Evolutionary conservation across 108 stramenopile genomes (phyloP).

Genomic region (Pseudonitzschia delicatissima): DNA sequence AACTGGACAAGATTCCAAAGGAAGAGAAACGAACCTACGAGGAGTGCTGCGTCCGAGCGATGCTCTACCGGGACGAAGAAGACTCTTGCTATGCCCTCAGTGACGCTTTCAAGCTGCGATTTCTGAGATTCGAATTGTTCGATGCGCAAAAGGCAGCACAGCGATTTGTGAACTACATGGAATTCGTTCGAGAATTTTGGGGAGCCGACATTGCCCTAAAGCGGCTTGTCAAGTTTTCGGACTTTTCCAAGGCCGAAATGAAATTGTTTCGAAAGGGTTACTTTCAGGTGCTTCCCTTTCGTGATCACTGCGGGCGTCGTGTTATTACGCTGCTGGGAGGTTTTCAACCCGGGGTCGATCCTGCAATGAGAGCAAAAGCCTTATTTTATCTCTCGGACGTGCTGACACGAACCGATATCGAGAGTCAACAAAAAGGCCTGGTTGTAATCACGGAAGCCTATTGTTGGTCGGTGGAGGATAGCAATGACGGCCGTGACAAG

Average conservation of each 20-base stretch:
- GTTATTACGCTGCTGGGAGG: conserved; percentile 6
- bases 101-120: conserved; percentile 30
- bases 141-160: conserved; percentile 28
- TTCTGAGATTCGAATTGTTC: conserved; percentile 32
- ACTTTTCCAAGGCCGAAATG: conserved; percentile 15
- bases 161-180: conserved; percentile 32
- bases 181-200: conserved; percentile 34
- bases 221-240: conserved; percentile 13
- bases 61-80: conserved; percentile 1
- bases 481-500: neutral
- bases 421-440: conserved; percentile 3
- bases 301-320: conserved; percentile 23
- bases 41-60: neutral
- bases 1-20: neutral
- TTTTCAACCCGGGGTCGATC: neutral
- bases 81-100: conserved; percentile 9
- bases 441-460: neutral
- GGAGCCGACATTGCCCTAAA: conserved; percentile 26
- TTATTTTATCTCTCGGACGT: neutral
- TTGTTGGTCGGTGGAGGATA: neutral
- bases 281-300: conserved; percentile 24
- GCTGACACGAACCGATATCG: conserved; percentile 4
- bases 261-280: conserved; percentile 11
- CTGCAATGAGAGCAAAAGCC: neutral
- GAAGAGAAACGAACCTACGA: conserved; percentile 11